Percentiles rank a stretch among this genome's conserved stretches.
Conservation (phyloP, 495 filamentous ascomycete genomes). For the Terfezia claveryi region DNA sequence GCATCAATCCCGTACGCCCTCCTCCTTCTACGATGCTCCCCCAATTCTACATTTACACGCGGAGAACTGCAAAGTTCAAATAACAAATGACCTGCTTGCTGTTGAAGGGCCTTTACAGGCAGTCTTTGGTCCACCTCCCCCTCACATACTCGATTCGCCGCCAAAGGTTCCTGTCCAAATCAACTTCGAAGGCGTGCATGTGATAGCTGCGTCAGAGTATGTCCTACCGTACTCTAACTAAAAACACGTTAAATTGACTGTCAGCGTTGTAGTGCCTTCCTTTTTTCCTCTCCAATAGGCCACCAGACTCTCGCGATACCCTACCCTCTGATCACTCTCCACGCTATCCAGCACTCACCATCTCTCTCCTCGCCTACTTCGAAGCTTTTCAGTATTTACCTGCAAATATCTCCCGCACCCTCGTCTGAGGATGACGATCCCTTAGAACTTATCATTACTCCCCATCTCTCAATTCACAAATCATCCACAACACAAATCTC, state of each 20-base stretch:
- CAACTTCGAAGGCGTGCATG: background rate
- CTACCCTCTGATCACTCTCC: constrained; percentile 70
- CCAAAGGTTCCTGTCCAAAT: background rate
- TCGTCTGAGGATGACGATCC: constrained; percentile 47
- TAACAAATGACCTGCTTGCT: constrained; percentile 21
- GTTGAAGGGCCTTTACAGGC: constrained; percentile 24
- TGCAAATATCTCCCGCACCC: constrained; percentile 47
- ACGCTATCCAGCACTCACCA: constrained; percentile 52
- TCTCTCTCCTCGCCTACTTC: background rate
- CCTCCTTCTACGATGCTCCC: constrained; percentile 44
- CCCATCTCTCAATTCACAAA: constrained; percentile 19
- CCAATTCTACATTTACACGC: constrained; percentile 61
- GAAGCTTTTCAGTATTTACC: constrained; percentile 34
- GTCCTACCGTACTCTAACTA: background rate
- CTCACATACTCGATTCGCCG: constrained; percentile 32
- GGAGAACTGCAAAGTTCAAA: constrained; percentile 35
- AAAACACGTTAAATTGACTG: too few relatives aligned
- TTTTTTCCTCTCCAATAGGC: background rate
- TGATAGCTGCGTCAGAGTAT: constrained; percentile 5
- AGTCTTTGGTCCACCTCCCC: constrained; percentile 26
- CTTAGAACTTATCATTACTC: constrained; percentile 54
- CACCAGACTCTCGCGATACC: constrained; percentile 58
- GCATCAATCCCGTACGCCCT: constrained; percentile 67
- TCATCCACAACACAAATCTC: background rate
- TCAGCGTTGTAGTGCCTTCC: too few relatives aligned